phyloP scores from a whole-genome alignment of 495 filamentous ascomycete genomes.

The Aspergillus avenaceus region DNA sequence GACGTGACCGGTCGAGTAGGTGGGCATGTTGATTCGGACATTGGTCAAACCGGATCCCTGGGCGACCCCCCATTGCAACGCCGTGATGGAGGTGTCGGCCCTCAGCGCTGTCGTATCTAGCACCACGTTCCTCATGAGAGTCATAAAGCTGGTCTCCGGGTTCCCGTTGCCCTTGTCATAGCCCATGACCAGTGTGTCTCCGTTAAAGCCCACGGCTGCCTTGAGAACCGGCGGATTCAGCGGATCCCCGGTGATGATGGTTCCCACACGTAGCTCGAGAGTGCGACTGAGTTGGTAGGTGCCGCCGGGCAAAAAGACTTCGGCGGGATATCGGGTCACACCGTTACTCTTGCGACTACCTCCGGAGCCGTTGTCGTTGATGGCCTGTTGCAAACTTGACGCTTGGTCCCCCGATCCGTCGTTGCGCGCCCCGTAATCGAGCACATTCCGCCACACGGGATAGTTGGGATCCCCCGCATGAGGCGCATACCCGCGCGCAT shows the following conservation, averaged over 20 bases:
- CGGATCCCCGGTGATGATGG: conserved; percentile 42
- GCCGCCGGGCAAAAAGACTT: conserved; percentile 47
- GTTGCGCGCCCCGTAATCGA: conserved; percentile 47
- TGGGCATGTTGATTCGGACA: conserved; percentile 64
- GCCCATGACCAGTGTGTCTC: conserved; percentile 27
- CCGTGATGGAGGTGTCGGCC: conserved; percentile 26
- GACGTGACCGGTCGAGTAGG: conserved; percentile 49
- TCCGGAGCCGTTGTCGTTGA: conserved; percentile 31
- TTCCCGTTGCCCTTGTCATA: conserved; percentile 30
- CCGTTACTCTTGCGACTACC: conserved; percentile 35
- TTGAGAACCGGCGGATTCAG: conserved; percentile 32
- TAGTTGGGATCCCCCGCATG: conserved; percentile 36
- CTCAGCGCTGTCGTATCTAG: conserved; percentile 34
- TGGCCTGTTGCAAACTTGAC: conserved; percentile 30
- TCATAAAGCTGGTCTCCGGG: conserved; percentile 40
- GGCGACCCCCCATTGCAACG: conserved; percentile 63
- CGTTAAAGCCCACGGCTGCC: conserved; percentile 26
- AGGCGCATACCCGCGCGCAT: conserved; percentile 33
- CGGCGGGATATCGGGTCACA: conserved; percentile 44
- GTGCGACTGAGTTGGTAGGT: conserved; percentile 37
- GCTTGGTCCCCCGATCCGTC: conserved; percentile 47
- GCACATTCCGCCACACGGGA: conserved; percentile 54
- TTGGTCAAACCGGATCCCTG: conserved; percentile 70
- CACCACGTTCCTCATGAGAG: conserved; percentile 37
- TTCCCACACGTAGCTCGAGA: conserved; percentile 40